Evolutionary conservation across 768 basidiomycete species (phyloP), one percentile per base, ranked within the genome.

Genomic region (Boletellus emodensis): DNA sequence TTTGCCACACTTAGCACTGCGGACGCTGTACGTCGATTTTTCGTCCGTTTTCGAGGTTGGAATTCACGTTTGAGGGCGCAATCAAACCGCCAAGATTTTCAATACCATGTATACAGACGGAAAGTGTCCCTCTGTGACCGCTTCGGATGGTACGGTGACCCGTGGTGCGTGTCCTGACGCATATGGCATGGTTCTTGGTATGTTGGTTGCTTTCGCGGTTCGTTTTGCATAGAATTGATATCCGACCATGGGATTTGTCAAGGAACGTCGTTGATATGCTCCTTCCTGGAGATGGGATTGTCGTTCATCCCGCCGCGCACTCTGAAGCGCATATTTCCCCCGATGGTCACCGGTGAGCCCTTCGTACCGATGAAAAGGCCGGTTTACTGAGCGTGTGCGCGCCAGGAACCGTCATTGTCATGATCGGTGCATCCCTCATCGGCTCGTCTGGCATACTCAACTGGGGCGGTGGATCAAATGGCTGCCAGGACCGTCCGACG

Each of bases 401-500:
- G 4, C 1, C 51, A 82, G 87, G 90, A 41, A 84, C 83, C 2
- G 88, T 91, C 46, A 81, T 92, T 54, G 70, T 93, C 22, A 72
- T 90, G 74, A 90, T 92, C 50, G 89, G 90, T 3, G 82, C 84
- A 0, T 84, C 84, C 0, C 77, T 93, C 32, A 76, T 93, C 44
- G 89, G 88, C 36, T 69, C 74, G 1, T 87, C 84, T 7, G 90
- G 90, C 3, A 80, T 86, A 39, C 77, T 78, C 10, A 83, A 90
- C 66, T 94, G 90, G 90, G 90, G 84, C 38, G 90, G 90, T 30
- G 90, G 90, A 14, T 83, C 85, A 7, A 90, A 88, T 54, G 77
- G 77, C 51, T 94, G 90, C 63, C 69, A 74, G 41, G 53, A 53
- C 4, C 75, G 81, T n/a, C 87, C 87, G 1, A 70, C 71, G 3